Evolutionary conservation across 2,329 filamentous ascomycete genomes (phyloP).

Genomic region (Verticillium zaregamsianum): DNA sequence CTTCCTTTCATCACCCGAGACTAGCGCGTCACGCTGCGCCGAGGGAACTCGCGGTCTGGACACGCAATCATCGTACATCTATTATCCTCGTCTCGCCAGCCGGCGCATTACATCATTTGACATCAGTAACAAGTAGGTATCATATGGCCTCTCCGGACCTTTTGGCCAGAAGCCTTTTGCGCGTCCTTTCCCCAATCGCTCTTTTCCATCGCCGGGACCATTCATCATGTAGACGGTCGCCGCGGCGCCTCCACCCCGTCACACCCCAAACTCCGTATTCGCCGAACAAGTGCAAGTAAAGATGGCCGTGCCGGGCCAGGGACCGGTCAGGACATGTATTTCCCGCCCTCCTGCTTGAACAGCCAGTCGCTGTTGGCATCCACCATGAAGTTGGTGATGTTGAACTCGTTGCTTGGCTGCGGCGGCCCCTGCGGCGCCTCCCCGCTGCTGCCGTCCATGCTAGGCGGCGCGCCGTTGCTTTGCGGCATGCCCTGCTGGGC

Average conservation of each 20-base stretch:
- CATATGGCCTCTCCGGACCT: neutral
- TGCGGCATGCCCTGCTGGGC: constrained; percentile 13
- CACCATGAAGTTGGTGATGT: constrained; percentile 75
- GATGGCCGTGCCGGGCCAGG: neutral
- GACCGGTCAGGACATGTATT: constrained; percentile 13
- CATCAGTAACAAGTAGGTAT: neutral
- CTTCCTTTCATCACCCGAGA: neutral
- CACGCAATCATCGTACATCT: neutral
- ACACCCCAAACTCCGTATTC: neutral
- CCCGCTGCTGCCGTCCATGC: constrained; percentile 13
- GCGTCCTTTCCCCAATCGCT: neutral
- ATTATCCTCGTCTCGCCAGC: neutral
- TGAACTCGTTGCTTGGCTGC: constrained; percentile 56
- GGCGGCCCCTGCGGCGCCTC: constrained; percentile 17
- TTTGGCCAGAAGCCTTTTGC: neutral
- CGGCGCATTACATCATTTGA: neutral
- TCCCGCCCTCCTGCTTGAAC: constrained; percentile 48
- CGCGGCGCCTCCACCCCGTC: neutral
- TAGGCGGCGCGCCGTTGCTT: constrained; percentile 9
- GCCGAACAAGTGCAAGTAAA: neutral
- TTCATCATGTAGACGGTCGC: neutral
- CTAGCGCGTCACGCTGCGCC: neutral
- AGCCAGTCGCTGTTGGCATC: constrained; percentile 73
- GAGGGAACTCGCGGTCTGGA: neutral
- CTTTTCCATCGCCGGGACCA: neutral